Evolutionary conservation across 345 rosid species (phyloP).

Genomic region (Lepidium didymum): DNA sequence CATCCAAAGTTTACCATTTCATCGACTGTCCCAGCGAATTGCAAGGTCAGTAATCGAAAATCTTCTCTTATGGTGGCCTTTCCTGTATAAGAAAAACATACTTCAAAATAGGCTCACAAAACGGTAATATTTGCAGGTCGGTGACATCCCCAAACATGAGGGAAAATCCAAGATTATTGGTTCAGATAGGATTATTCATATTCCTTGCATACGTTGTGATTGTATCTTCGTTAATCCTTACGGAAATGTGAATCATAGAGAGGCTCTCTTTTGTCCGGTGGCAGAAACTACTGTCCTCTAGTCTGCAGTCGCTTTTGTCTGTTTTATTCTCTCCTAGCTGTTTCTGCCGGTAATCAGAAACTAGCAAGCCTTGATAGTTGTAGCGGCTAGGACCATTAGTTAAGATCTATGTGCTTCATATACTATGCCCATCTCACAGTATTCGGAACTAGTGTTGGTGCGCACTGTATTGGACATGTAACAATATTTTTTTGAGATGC

Average conservation of each 20-base stretch:
- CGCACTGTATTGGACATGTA: background rate
- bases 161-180: conserved; percentile 85
- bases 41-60: conserved; percentile 51
- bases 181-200: conserved; percentile 83
- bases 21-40: conserved; percentile 78
- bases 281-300: background rate
- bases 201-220: conserved; percentile 92
- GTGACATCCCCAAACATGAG: conserved; percentile 99
- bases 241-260: conserved; percentile 53
- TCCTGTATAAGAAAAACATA: background rate
- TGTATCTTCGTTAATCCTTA: conserved; percentile 88
- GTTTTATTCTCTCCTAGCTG: background rate
- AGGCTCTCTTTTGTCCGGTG: background rate
- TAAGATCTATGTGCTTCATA: background rate
- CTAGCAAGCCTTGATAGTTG: background rate
- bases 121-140: conserved; percentile 46
- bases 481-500: background rate
- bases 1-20: conserved; percentile 94
- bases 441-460: background rate
- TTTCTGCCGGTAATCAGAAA: background rate
- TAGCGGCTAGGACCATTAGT: background rate
- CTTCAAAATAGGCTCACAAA: background rate
- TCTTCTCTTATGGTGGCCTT: background rate
- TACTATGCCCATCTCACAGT: background rate
- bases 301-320: background rate